A percentile compares a stretch with the other conserved stretches of the same genome.
Evolutionary conservation across 2,329 filamentous ascomycete species (phyloP).

Genomic region (Alternaria arborescens): DNA sequence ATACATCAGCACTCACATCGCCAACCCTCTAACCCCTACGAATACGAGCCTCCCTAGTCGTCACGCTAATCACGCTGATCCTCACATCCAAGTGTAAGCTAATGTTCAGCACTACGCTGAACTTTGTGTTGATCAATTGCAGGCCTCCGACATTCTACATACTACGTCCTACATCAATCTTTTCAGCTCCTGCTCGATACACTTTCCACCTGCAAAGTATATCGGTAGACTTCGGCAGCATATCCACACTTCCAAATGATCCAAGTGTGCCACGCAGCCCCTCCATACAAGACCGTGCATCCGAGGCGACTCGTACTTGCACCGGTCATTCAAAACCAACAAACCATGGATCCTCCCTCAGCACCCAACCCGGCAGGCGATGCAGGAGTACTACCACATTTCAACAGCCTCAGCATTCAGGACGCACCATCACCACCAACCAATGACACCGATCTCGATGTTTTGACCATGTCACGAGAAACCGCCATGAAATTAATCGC

Average conservation of each 20-base stretch:
- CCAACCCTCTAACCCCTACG: slow-evolving; percentile 1
- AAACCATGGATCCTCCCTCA: slow-evolving; percentile 45
- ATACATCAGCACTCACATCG: slow-evolving; percentile 10
- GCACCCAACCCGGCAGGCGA: slow-evolving; percentile 53
- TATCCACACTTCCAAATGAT: slow-evolving; percentile 39
- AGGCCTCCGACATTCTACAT: slow-evolving; percentile 1
- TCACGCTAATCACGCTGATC: slow-evolving; percentile 8
- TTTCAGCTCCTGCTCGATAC: slow-evolving; percentile 13
- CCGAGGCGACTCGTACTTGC: slow-evolving; percentile 40
- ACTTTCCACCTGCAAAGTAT: slow-evolving; percentile 11
- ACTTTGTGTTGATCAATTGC: slow-evolving; percentile 5
- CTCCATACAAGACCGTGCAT: slow-evolving; percentile 41
- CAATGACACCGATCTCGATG: slow-evolving; percentile 65
- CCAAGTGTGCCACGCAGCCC: slow-evolving; percentile 44
- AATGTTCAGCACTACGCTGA: not conserved
- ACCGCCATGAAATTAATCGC: slow-evolving; percentile 83
- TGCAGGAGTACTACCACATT: slow-evolving; percentile 51
- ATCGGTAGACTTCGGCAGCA: slow-evolving; percentile 38
- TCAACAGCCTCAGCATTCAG: slow-evolving; percentile 42
- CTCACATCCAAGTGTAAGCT: slow-evolving; percentile 15
- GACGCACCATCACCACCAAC: slow-evolving; percentile 51
- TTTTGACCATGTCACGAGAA: slow-evolving; percentile 75
- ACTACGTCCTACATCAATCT: not conserved
- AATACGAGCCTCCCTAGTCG: slow-evolving; percentile 5
- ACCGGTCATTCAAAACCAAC: slow-evolving; percentile 30